Base-by-base conservation (phyloP, 768 basidiomycete genomes). In the Mycena venus region DNA sequence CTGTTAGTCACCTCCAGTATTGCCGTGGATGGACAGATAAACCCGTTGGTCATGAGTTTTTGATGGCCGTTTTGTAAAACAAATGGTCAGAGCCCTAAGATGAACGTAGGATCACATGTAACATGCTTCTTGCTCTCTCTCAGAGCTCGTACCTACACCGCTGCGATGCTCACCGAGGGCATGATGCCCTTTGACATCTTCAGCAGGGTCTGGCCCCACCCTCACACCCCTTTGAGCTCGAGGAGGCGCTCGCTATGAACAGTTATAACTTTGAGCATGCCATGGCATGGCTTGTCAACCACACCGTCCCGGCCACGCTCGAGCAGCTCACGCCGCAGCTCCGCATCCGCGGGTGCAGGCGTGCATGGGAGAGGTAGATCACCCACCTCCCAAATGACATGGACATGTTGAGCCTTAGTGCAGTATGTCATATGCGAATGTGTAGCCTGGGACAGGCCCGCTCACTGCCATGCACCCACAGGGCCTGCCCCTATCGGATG, bases 101-200 rank as follows among this genome's bases (percentile, higher is more conserved):
- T n/a, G n/a, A n/a, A n/a, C n/a, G n/a, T n/a, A n/a, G n/a, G n/a
- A n/a, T n/a, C n/a, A n/a, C n/a, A n/a, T n/a, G n/a, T n/a, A n/a
- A n/a, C n/a, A n/a, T n/a, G n/a, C n/a, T n/a, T n/a, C n/a, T n/a
- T n/a, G n/a, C n/a, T n/a, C n/a, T n/a, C n/a, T n/a, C n/a, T n/a
- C n/a, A n/a, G n/a, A n/a, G n/a, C n/a, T n/a, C n/a, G n/a, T n/a
- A n/a, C n/a, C n/a, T n/a, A n/a, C 42, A 87, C 88, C 15, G 84
- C 88, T 38, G 89, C 90, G 38, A 86, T 91, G 83, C 89, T 96
- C 62, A 94, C 93, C 0, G 94, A 95, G 80, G 96, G 96, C 53
- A 98, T 99, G 96, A 98, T 98, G 1, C 98, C 98, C 1, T 94
- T 99, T 79, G 98, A 99, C 78, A 96, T 99, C 51, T 92, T 99